A percentile compares a stretch with the other conserved stretches of the same genome.
phyloP scores from a whole-genome alignment of 2,329 filamentous ascomycete genomes.

The Aspergillus sergii region DNA sequence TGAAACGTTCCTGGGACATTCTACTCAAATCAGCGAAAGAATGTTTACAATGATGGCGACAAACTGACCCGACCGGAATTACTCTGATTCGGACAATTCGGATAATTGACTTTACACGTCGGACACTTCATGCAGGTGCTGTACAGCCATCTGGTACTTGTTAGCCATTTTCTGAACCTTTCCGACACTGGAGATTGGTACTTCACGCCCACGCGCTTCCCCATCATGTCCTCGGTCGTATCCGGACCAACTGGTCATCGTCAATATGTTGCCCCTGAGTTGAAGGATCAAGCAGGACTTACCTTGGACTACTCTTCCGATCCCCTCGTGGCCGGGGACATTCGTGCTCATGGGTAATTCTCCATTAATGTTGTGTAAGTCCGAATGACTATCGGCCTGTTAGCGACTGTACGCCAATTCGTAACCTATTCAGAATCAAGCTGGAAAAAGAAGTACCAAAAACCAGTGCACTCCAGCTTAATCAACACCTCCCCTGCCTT shows the following conservation, averaged over 20 bases:
- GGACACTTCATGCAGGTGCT: slow-evolving; percentile 15
- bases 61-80: slow-evolving; percentile 13
- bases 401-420: background rate
- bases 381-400: slow-evolving; percentile 33
- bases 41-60: too few relatives aligned
- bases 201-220: slow-evolving; percentile 1
- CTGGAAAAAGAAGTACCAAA: slow-evolving; percentile 27
- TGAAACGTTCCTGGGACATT: slow-evolving; percentile 17
- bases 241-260: background rate
- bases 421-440: background rate
- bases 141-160: slow-evolving; percentile 12
- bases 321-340: slow-evolving; percentile 44
- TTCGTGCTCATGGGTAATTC: slow-evolving; percentile 37
- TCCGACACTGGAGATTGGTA: background rate
- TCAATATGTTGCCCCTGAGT: background rate
- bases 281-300: background rate
- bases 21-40: background rate
- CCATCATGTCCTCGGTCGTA: background rate
- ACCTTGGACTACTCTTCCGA: slow-evolving; percentile 35
- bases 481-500: slow-evolving; percentile 39
- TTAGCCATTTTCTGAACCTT: background rate
- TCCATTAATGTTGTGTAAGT: slow-evolving; percentile 40
- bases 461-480: slow-evolving; percentile 44
- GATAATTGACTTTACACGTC: slow-evolving; percentile 16
- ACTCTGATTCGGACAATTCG: slow-evolving; percentile 16